Conservation (phyloP, 2,329 filamentous ascomycete genomes). For the Calonectria ilicicola region DNA sequence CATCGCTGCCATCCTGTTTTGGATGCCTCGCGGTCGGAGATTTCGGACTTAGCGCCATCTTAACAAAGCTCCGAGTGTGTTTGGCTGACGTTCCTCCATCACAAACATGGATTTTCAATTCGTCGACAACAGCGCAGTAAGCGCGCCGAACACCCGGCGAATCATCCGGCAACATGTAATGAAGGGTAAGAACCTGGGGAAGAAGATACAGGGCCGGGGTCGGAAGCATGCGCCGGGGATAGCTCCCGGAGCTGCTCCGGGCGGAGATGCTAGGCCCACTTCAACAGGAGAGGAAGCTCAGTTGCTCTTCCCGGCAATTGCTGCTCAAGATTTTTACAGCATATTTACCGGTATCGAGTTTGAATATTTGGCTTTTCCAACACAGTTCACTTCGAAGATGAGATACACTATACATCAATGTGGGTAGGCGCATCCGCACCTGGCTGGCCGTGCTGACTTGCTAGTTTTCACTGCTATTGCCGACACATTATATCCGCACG, state of each 20-base stretch:
- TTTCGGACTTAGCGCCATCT: background rate
- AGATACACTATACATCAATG: slow-evolving; percentile 36
- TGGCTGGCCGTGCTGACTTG: background rate
- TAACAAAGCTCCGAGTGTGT: too few species aligned
- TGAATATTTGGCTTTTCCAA: slow-evolving; percentile 35
- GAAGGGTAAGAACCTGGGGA: slow-evolving; percentile 38
- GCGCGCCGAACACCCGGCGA: slow-evolving; percentile 20
- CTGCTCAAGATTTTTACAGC: slow-evolving; percentile 2
- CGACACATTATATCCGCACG: slow-evolving; percentile 30
- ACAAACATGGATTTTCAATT: slow-evolving; percentile 36
- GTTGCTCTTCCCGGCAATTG: slow-evolving; percentile 32
- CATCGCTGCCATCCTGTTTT: background rate
- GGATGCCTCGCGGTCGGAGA: background rate
- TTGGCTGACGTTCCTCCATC: background rate
- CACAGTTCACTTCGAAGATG: slow-evolving; percentile 35
- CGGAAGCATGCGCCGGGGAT: slow-evolving; percentile 27
- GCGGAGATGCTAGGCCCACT: background rate
- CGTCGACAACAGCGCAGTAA: slow-evolving; percentile 24
- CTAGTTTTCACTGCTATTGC: slow-evolving; percentile 30
- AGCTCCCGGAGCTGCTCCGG: background rate
- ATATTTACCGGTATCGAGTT: slow-evolving; percentile 30
- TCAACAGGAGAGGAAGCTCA: background rate
- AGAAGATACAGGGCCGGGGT: slow-evolving; percentile 32
- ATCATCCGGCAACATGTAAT: slow-evolving; percentile 39
- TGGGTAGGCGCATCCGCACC: background rate